These are phyloP conservation scores for Sanghuangporus weigelae DNA, from an alignment of 1,284 basidiomycete genomes.

Conservation along the genomic window DNA sequence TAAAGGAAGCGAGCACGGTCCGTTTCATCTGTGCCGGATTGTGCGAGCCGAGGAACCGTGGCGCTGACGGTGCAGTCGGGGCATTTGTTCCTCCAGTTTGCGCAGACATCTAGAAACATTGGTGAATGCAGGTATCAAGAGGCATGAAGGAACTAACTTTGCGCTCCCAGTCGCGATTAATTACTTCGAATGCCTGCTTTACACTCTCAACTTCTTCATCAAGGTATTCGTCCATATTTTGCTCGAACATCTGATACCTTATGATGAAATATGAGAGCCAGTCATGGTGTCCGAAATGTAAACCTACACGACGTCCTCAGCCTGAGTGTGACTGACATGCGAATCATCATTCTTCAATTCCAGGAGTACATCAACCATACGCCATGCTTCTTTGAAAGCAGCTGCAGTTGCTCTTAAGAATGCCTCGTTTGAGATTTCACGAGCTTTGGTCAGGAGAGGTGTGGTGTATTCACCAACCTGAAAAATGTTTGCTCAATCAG, in stretches of 20 bases:
- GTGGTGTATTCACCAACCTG: slow-evolving; percentile 87
- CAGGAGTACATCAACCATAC: slow-evolving; percentile 76
- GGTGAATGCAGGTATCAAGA: slow-evolving; percentile 19
- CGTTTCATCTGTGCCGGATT: slow-evolving; percentile 92
- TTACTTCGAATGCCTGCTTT: slow-evolving; percentile 67
- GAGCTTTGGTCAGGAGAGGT: slow-evolving; percentile 71
- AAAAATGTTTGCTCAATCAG: neutral
- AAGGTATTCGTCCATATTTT: slow-evolving; percentile 95
- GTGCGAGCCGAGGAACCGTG: slow-evolving; percentile 74
- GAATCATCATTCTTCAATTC: slow-evolving; percentile 31
- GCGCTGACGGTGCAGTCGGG: slow-evolving; percentile 36
- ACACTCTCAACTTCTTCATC: slow-evolving; percentile 88
- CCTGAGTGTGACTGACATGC: slow-evolving; percentile 38
- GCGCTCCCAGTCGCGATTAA: slow-evolving; percentile 77
- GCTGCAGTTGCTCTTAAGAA: slow-evolving; percentile 88
- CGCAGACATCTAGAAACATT: slow-evolving; percentile 12
- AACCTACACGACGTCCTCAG: slow-evolving; percentile 79
- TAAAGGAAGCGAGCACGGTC: slow-evolving; percentile 89
- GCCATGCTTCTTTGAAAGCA: slow-evolving; percentile 83
- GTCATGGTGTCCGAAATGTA: neutral
- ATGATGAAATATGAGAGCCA: neutral
- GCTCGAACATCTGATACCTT: slow-evolving; percentile 90
- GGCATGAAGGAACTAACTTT: slow-evolving; percentile 38
- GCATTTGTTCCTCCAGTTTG: slow-evolving; percentile 15
- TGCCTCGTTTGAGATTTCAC: slow-evolving; percentile 66